phyloP scores from a whole-genome alignment of 805 yeast species.

The Metschnikowia lunata region DNA sequence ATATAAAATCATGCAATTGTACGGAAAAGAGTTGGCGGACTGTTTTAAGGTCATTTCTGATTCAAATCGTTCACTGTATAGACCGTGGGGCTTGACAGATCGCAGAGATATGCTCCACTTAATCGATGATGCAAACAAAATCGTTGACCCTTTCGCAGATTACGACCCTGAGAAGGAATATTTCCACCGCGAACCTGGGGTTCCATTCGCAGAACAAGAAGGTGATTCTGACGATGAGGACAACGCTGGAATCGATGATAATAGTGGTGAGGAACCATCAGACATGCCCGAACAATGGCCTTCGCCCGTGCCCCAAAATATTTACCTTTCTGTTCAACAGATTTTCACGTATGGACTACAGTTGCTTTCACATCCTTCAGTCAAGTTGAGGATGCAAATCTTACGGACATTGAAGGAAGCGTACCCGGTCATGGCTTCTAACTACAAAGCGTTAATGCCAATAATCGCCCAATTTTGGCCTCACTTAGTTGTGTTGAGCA shows the following conservation, averaged over 20 bases:
- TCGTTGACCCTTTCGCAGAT: constrained; percentile 24
- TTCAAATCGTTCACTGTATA: constrained; percentile 17
- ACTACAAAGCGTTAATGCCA: constrained; percentile 30
- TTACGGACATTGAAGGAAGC: constrained; percentile 39
- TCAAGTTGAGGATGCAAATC: constrained; percentile 51
- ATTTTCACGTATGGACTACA: constrained; percentile 69
- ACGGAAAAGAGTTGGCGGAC: constrained; percentile 16
- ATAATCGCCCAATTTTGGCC: constrained; percentile 34
- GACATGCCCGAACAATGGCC: constrained; percentile 42
- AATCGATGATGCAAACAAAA: constrained; percentile 33
- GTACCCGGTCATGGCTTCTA: constrained; percentile 30
- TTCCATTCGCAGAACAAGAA: constrained; percentile 26
- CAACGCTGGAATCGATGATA: constrained; percentile 12
- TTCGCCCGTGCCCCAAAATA: constrained; percentile 58
- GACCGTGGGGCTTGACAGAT: constrained; percentile 59
- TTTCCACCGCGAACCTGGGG: constrained; percentile 35
- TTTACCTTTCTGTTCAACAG: constrained; percentile 56
- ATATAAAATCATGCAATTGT: constrained; percentile 40
- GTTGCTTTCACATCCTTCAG: constrained; percentile 62
- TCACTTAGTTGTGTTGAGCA: constrained; percentile 19
- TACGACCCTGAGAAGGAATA: constrained; percentile 37
- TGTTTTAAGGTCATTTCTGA: not conserved
- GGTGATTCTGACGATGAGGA: constrained; percentile 25
- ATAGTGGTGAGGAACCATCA: constrained; percentile 10
- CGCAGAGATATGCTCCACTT: constrained; percentile 42